phyloP scores from a whole-genome alignment of 805 yeast species.

The Wickerhamiella parazyma region DNA sequence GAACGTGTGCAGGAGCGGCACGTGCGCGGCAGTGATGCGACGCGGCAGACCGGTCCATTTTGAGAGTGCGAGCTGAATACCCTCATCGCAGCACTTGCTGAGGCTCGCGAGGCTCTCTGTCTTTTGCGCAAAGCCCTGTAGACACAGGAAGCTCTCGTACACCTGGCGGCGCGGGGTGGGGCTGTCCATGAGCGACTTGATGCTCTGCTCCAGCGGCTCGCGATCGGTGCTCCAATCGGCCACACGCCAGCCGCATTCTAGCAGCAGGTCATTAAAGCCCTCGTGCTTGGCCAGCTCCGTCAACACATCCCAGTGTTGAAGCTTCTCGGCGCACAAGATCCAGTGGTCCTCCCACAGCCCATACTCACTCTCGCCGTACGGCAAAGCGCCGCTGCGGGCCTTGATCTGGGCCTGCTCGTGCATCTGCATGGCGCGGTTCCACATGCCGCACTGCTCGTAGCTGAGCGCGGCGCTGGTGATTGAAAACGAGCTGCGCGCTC shows the following conservation, averaged over 20 bases:
- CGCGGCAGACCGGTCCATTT: constrained; percentile 87
- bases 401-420: constrained; percentile 95
- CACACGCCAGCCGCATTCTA: constrained; percentile 99
- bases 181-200: constrained; percentile 93
- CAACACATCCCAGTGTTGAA: constrained; percentile 95
- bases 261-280: constrained; percentile 82
- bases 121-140: constrained; percentile 89
- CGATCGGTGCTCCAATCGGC: constrained; percentile 96
- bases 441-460: constrained; percentile 86
- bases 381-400: constrained; percentile 87
- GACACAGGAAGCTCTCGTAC: constrained; percentile 82
- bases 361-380: constrained; percentile 91
- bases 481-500: constrained; percentile 85
- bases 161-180: constrained; percentile 96
- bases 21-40: constrained; percentile 59
- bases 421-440: constrained; percentile 86
- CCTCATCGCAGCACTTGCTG: constrained; percentile 83
- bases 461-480: constrained; percentile 90
- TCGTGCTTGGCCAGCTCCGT: constrained; percentile 96
- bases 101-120: constrained; percentile 75
- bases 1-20: constrained; percentile 80
- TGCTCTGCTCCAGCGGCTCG: constrained; percentile 87
- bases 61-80: constrained; percentile 79
- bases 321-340: constrained; percentile 91
- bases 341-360: constrained; percentile 98